Evolutionary conservation across 257 asterid genomes (phyloP).

Genomic region (Lantana camara): DNA sequence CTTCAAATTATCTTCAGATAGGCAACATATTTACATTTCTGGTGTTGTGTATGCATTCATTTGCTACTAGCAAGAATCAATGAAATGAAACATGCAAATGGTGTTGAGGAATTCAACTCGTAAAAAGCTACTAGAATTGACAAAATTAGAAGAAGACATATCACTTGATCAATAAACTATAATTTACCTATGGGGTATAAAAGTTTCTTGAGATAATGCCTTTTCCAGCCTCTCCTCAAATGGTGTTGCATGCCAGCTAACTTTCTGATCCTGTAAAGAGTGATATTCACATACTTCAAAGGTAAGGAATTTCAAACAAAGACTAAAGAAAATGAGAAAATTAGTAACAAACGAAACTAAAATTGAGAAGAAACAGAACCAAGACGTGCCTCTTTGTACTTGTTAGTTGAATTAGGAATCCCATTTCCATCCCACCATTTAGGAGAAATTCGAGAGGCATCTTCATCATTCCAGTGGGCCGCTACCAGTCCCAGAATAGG

Average conservation of each 20-base stretch:
- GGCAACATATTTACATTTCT: too few species aligned
- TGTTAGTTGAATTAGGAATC: slow-evolving; percentile 83
- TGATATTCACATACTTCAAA: slow-evolving; percentile 7
- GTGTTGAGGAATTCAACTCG: not conserved
- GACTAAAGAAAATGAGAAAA: not conserved
- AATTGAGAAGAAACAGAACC: slow-evolving; percentile 14
- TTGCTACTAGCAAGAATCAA: too few species aligned
- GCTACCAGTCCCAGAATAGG: slow-evolving; percentile 88
- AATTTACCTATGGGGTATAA: slow-evolving; percentile 59
- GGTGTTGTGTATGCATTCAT: too few species aligned
- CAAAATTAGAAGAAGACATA: not conserved
- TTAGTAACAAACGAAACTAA: not conserved
- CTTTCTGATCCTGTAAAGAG: slow-evolving; percentile 65
- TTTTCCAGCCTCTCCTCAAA: slow-evolving; percentile 92
- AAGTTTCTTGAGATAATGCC: slow-evolving; percentile 72
- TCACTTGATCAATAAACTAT: not conserved
- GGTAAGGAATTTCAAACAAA: not conserved
- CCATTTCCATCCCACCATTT: slow-evolving; percentile 89
- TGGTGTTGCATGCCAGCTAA: slow-evolving; percentile 95
- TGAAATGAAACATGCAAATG: too few species aligned
- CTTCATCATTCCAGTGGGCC: slow-evolving; percentile 77
- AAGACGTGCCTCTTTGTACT: slow-evolving; percentile 80
- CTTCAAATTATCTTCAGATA: too few species aligned
- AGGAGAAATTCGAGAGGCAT: slow-evolving; percentile 52
- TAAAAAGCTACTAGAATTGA: not conserved